Evolutionary conservation across 345 rosid genomes (phyloP), one percentile per base, ranked within the genome.

Genomic region (Hibiscus mutabilis): DNA sequence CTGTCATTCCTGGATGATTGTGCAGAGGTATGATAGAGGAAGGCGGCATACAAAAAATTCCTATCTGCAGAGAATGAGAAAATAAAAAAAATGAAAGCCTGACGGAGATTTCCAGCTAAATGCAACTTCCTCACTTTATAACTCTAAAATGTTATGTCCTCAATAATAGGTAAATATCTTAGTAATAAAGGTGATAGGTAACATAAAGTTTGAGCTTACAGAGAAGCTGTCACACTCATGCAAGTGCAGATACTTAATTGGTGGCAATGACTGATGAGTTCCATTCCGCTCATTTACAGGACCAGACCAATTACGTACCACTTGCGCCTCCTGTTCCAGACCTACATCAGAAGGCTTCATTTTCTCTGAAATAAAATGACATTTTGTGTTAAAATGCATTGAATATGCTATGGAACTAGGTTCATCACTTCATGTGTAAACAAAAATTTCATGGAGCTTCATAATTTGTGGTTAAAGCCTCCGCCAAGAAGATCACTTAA

Each of bases 301-400:
- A 78, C 82, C 87, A 60, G 86, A 61, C 98, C 93, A 85, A 61
- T 77, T 73, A 16, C 90, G 95, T 15, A 83, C 89, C 74, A 83
- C 65, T 68, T 96, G 99, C 5, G 93, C 95, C 77, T 92, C 98
- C 79, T 87, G 93, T 75, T 91, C 98, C 5, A 94, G 88, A 69
- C 97, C 98, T 78, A 94, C 95, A 79, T 91, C 91, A 76, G 97
- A 86, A 57, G 98, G 97, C 88, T 87, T 94, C 81, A 94, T 88
- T 85, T 86, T 88, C 74, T 94, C 99, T 94, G 96, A 73, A 82
- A 80, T 35, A 71, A 63, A 75, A 69, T 66, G 61, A 71, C 59
- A 71, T 68, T 9, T 24, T 27, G 21, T 16, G 60, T 52, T 75
- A 67, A 42, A 70, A 70, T 25, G 58, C 60, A 73, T 2, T 44